Percentiles rank a stretch among this genome's conserved stretches.
Conservation (phyloP, 2,329 filamentous ascomycete species). For the Chaetomiaceae sp. region DNA sequence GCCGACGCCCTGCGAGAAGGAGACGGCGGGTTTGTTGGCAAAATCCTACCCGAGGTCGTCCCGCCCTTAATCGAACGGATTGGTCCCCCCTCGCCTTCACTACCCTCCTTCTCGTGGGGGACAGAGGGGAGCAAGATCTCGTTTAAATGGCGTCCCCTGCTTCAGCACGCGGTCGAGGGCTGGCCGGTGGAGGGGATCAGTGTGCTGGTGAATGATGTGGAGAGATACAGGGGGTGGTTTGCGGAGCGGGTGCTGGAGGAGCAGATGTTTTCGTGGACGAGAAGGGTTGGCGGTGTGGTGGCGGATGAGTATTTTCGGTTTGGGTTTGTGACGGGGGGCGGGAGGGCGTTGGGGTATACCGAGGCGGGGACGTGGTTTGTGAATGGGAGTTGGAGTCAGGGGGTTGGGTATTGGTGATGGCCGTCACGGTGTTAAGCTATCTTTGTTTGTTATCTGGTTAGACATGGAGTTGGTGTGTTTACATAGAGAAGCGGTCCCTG, state of each 20-base stretch:
- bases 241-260: conserved; percentile 19
- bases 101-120: too few relatives aligned
- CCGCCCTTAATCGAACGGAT: conserved; percentile 42
- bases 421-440: not conserved
- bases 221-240: conserved; percentile 27
- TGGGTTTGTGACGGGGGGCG: conserved; percentile 26
- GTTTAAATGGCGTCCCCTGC: conserved; percentile 29
- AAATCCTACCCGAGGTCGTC: conserved; percentile 40
- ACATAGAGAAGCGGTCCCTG: too few relatives aligned
- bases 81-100: too few relatives aligned
- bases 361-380: conserved; percentile 28
- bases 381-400: conserved; percentile 29
- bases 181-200: conserved; percentile 28
- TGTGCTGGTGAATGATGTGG: conserved; percentile 31
- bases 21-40: conserved; percentile 39
- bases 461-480: not conserved
- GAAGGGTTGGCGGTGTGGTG: conserved; percentile 8
- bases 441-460: not conserved
- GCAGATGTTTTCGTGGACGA: conserved; percentile 25
- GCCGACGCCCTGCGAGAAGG: conserved; percentile 53
- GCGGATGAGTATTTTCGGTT: conserved; percentile 30
- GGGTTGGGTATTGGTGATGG: conserved; percentile 18
- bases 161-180: not conserved
- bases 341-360: conserved; percentile 26
- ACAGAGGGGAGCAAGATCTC: conserved; percentile 39